phyloP scores from a whole-genome alignment of 2,329 filamentous ascomycete species.

The Colletotrichum salicis region DNA sequence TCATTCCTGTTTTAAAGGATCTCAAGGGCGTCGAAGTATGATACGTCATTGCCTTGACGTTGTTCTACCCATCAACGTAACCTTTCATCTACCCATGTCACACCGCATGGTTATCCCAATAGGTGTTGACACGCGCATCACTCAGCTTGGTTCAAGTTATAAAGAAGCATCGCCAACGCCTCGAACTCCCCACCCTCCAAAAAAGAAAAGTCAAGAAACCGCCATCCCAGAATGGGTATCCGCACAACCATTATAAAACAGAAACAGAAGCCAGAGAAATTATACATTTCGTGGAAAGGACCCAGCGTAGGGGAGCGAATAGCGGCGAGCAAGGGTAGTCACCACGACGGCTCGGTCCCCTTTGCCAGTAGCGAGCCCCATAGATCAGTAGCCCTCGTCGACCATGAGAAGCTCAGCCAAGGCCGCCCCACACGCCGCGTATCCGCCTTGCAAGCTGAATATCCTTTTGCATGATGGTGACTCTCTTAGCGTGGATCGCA shows the following conservation, averaged over 20 bases:
- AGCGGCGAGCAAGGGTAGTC: conserved; percentile 5
- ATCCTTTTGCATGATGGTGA: conserved; percentile 98
- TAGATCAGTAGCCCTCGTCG: neutral
- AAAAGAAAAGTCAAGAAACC: neutral
- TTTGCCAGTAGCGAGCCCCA: neutral
- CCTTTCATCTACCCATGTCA: neutral
- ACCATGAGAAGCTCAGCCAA: conserved; percentile 56
- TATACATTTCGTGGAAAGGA: neutral
- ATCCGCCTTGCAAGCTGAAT: conserved; percentile 90
- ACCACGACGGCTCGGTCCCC: neutral
- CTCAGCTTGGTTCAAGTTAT: neutral
- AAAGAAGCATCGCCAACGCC: neutral
- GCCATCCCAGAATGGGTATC: neutral
- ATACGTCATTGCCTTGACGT: neutral
- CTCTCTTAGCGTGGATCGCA: conserved; percentile 94
- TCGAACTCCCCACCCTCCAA: neutral
- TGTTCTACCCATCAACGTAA: neutral
- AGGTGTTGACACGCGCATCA: neutral
- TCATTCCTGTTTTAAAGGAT: neutral
- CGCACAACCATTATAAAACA: neutral
- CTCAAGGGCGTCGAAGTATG: neutral
- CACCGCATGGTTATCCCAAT: neutral
- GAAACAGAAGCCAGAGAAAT: neutral
- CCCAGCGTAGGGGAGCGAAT: too few species aligned
- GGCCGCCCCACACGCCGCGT: conserved; percentile 79